These are phyloP conservation scores for Salisapilia sapeloensis DNA, from an alignment of 352 stramenopile species.

Conservation along the genomic window DNA sequence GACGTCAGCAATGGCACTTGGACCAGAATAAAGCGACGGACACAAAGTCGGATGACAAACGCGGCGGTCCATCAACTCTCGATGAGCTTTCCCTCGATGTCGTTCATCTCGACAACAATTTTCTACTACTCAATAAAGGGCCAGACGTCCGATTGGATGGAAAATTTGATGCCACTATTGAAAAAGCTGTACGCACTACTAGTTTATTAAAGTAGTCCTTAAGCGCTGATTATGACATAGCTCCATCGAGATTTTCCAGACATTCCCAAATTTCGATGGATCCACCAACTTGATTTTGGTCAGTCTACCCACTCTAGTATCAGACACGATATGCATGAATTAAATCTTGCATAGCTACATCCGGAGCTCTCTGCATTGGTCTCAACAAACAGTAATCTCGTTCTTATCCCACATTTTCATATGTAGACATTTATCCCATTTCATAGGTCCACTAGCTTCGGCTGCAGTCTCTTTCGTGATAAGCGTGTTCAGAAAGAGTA, in stretches of 20 bases:
- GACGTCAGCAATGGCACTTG: too few relatives aligned
- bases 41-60: conserved; percentile 1
- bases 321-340: not conserved
- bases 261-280: conserved; percentile 74
- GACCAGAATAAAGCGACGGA: too few relatives aligned
- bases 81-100: conserved; percentile 35
- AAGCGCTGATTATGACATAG: conserved; percentile 4
- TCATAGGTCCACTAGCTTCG: conserved; percentile 40
- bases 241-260: conserved; percentile 53
- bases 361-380: conserved; percentile 70
- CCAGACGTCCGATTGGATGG: conserved; percentile 75
- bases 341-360: conserved; percentile 30
- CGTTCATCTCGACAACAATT: conserved; percentile 22
- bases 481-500: conserved; percentile 77
- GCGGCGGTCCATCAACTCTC: conserved; percentile 35
- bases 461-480: conserved; percentile 54
- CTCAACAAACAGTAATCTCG: conserved; percentile 34
- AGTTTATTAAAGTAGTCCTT: not conserved
- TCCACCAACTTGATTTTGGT: conserved; percentile 85
- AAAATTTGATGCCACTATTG: conserved; percentile 76
- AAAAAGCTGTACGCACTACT: conserved; percentile 46
- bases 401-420: not conserved
- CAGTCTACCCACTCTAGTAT: not conserved
- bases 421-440: conserved; percentile 1
- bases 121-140: conserved; percentile 68